Base-by-base conservation (phyloP, 2,329 filamentous ascomycete species). In the Ambrosiella xylebori region DNA sequence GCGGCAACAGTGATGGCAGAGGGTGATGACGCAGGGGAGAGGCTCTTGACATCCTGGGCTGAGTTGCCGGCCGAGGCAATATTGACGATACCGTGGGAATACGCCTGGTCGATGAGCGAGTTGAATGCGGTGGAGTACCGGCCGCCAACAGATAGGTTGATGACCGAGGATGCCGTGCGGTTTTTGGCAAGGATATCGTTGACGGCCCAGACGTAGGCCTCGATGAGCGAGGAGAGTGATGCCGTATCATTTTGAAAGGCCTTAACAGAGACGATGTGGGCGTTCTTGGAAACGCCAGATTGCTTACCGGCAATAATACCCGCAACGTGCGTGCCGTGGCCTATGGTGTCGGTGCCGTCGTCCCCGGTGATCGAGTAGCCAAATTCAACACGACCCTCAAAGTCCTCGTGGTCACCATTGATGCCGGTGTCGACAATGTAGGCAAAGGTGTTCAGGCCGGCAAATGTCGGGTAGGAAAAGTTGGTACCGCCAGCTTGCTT, bases 251-350 rank as follows among this genome's bases (percentile, higher is more conserved):
- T 65, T 41, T 67, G 66, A 54, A 76, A 71, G 37, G 76, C 73
- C 67, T 76, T 76, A 59, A 76, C 72, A 17, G 70, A 70, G 35
- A 75, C 63, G 8, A 77, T 61, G 17, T 66, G 70, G 7, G 71
- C 67, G 62, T 70, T 69, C 66, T 76, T 76, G 13, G 74, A 70
- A 27, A 67, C 65, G 3, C 65, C 65, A 4, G 63, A 66, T 0
- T 60, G 64, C 36, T 60, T 65, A 9, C 65, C 58, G 13, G 54
- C 58, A 19, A 60, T 60, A 2, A 60, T 57, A 12, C 39, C 58
- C 9, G 70, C 64, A 38, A 69, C 66, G 52, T 71, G 69, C 6
- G 73, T 74, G 50, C 72, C 73, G 63, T 76, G 73, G 44, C 73
- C 73, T 59, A 66, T 61, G 40, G 65, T 62, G 54, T 70, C 68